These are phyloP conservation scores for Colletotrichum sp. DNA, from an alignment of 2,329 filamentous ascomycete genomes.

Conservation along the genomic window DNA sequence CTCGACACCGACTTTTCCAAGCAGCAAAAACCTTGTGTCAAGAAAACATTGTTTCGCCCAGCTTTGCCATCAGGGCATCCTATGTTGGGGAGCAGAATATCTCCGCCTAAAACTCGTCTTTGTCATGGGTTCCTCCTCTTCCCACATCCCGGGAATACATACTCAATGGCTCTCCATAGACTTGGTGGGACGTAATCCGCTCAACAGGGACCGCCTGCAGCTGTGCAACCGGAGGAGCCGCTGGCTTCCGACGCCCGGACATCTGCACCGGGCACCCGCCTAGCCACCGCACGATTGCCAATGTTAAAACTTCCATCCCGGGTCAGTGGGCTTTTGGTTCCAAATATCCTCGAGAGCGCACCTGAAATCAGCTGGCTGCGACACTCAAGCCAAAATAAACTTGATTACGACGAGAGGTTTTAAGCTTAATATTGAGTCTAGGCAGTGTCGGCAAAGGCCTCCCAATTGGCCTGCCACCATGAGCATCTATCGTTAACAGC, in stretches of 20 bases:
- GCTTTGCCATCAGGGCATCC: not conserved
- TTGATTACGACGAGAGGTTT: not conserved
- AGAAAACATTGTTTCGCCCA: not conserved
- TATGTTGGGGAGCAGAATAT: not conserved
- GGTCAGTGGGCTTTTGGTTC: not conserved
- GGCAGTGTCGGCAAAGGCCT: not conserved
- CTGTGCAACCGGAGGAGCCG: not conserved
- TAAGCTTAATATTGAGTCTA: not conserved
- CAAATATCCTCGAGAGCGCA: not conserved
- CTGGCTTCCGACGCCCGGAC: not conserved
- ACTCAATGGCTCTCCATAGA: not conserved
- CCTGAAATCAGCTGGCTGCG: not conserved
- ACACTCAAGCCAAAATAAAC: not conserved
- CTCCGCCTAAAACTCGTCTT: not conserved
- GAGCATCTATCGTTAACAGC: not conserved
- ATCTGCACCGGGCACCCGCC: not conserved
- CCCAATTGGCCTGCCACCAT: not conserved
- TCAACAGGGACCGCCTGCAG: not conserved
- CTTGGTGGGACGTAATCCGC: not conserved
- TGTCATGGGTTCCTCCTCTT: not conserved
- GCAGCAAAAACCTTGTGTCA: not conserved
- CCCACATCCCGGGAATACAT: not conserved
- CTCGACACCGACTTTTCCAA: not conserved
- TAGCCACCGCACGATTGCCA: not conserved
- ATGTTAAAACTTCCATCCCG: not conserved